Evolutionary conservation across 179 eudicot species (phyloP), one percentile per base, ranked within the genome.

Genomic region (Monotropa hypopitys): DNA sequence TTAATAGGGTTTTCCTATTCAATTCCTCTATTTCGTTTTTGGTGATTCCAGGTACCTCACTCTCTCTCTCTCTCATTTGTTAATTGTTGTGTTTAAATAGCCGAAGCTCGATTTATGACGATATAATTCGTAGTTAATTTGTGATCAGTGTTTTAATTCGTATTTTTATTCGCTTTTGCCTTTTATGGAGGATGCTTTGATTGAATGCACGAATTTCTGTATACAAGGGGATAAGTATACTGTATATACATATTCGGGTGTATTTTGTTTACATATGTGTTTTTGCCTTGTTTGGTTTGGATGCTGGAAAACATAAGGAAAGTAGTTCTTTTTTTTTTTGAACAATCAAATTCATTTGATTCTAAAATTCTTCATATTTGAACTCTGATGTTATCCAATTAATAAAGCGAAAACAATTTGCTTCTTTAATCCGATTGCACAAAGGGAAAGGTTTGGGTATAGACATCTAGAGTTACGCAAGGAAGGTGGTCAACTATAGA

Each of bases 11-110:
- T 65, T 76, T 47, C 54, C 50, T 23, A 42, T 68, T 68, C 28
- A 26, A 15, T 50, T 68, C 53, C 51, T 74, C 68, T 15, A n/a
- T 77, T 77, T 77, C 66, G 50, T 51, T 68, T 77, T 74, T 77
- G 79, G 47, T n/a, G 23, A 51, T 76, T 68, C 79, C 40, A 2
- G 79, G 79, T 68, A 68, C 59, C 62, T 15, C 65, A 28, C 61
- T 62, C 59, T 16, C 72, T 45, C 68, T 72, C 61, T 16, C 61
- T 30, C 59, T 13, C 43, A 15, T 32, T 15, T 50, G 43, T 21
- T 12, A 66, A 33, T 54, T 35, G 35, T 54, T 42, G 5, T 4
- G 18, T 51, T 40, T 38, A 50, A 53, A 53, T 69, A 40, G 13
- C 67, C 1, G 67, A n/a, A 42, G 80, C 40, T 69, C 28, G 33